Evolutionary conservation across 192 early-diverging fungal species (phyloP).

Genomic region (Kappamyces sp.): DNA sequence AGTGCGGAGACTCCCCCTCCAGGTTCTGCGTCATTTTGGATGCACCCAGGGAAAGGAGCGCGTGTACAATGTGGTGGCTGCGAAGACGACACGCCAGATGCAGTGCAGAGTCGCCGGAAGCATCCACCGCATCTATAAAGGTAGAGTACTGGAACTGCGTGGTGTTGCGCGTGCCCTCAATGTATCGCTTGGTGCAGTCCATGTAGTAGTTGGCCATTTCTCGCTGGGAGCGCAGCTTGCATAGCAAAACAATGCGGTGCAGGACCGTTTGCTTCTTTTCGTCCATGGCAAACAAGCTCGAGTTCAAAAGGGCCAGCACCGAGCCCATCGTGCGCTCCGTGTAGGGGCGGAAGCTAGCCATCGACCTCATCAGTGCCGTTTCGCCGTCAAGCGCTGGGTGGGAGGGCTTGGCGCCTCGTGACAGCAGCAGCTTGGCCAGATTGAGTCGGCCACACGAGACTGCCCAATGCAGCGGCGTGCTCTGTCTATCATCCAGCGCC

Average conservation of each 20-base stretch:
- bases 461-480: slow-evolving; percentile 24
- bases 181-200: slow-evolving; percentile 18
- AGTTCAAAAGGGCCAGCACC: slow-evolving; percentile 9
- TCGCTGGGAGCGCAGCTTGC: not conserved
- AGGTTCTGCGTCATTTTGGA: not conserved
- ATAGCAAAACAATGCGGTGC: slow-evolving; percentile 18
- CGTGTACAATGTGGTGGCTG: not conserved
- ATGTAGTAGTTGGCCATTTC: slow-evolving; percentile 19
- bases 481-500: slow-evolving; percentile 18
- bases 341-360: slow-evolving; percentile 5
- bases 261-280: slow-evolving; percentile 11
- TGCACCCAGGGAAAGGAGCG: slow-evolving; percentile 4
- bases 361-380: slow-evolving; percentile 23
- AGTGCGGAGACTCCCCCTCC: not conserved
- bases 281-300: slow-evolving; percentile 10
- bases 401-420: slow-evolving; percentile 16
- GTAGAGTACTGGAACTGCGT: not conserved
- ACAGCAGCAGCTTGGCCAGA: slow-evolving; percentile 7
- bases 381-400: slow-evolving; percentile 5
- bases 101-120: slow-evolving; percentile 19
- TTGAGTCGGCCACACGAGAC: slow-evolving; percentile 14
- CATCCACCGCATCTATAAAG: slow-evolving; percentile 20
- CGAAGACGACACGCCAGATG: slow-evolving; percentile 14
- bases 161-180: slow-evolving; percentile 5
- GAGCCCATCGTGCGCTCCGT: slow-evolving; percentile 12